Evolutionary conservation across 106 monocot species (phyloP).

Genomic region (Allium fistulosum): DNA sequence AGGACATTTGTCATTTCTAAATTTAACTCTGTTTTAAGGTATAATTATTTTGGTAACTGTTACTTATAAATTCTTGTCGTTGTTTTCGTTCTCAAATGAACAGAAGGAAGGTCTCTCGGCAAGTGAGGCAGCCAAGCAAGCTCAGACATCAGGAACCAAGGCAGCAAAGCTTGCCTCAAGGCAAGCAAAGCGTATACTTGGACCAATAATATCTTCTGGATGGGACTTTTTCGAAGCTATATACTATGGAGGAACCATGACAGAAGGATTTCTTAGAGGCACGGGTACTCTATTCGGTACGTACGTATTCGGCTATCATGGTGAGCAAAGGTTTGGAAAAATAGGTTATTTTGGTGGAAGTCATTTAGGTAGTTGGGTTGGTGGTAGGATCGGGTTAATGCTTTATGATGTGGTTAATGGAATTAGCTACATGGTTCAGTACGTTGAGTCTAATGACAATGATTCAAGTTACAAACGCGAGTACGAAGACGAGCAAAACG

Average conservation of each 20-base stretch:
- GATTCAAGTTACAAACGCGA: neutral
- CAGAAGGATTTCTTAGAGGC: slow-evolving; percentile 59
- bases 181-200: slow-evolving; percentile 50
- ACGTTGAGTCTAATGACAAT: neutral
- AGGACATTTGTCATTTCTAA: too few species aligned
- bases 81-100: too few species aligned
- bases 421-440: slow-evolving; percentile 21
- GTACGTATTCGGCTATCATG: slow-evolving; percentile 46
- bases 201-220: slow-evolving; percentile 58
- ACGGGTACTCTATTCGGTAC: slow-evolving; percentile 55
- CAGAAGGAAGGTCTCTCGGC: slow-evolving; percentile 24
- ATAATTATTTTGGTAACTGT: too few species aligned
- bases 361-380: slow-evolving; percentile 75
- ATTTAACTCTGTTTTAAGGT: too few species aligned
- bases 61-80: too few species aligned
- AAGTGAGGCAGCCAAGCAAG: slow-evolving; percentile 43
- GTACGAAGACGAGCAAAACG: neutral
- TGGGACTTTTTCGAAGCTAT: slow-evolving; percentile 80
- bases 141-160: slow-evolving; percentile 42
- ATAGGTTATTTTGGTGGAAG: slow-evolving; percentile 54
- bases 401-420: slow-evolving; percentile 61
- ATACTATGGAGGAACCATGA: slow-evolving; percentile 49
- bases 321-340: slow-evolving; percentile 50
- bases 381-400: slow-evolving; percentile 66
- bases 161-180: slow-evolving; percentile 50